Evolutionary conservation across 331 rosid species (phyloP).

Genomic region (Acacia pycnantha): DNA sequence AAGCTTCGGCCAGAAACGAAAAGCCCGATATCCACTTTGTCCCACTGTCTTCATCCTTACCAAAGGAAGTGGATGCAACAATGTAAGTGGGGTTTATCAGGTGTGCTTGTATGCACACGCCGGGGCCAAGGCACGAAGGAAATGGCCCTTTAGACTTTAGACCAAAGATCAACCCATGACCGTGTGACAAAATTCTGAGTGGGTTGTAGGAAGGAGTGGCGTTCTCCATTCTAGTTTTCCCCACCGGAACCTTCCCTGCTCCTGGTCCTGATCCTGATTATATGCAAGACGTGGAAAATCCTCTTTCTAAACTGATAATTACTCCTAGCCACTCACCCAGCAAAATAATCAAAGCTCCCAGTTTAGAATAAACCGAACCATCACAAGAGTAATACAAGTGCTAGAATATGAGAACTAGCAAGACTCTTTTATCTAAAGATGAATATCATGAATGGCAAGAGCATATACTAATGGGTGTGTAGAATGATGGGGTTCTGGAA

Average conservation of each 20-base stretch:
- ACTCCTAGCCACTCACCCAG: conserved; percentile 43
- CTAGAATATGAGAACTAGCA: not conserved
- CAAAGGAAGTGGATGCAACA: conserved; percentile 6
- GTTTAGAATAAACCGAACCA: conserved; percentile 37
- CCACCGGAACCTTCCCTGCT: conserved; percentile 38
- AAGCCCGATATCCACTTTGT: conserved; percentile 13
- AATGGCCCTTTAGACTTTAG: conserved; percentile 29
- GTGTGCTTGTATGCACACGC: conserved; percentile 32
- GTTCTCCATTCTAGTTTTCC: conserved; percentile 17
- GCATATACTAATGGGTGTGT: not conserved
- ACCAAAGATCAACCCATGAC: conserved; percentile 21
- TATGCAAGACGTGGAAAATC: conserved; percentile 33
- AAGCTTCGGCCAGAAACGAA: conserved; percentile 19
- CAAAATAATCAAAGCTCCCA: conserved; percentile 48
- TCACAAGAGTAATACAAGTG: conserved; percentile 30
- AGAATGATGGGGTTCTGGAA: not conserved
- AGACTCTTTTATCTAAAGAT: not conserved
- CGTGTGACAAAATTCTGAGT: not conserved
- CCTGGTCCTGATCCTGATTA: conserved; percentile 21
- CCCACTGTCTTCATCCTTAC: conserved; percentile 24
- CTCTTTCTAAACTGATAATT: conserved; percentile 41
- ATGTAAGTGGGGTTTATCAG: conserved; percentile 32
- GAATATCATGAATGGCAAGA: not conserved
- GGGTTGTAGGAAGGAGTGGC: conserved; percentile 18
- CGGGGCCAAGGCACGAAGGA: conserved; percentile 20